A percentile compares a stretch with the other conserved stretches of the same genome.
Evolutionary conservation across 1,284 basidiomycete genomes (phyloP).

Genomic region (Boletellus deceptivus): DNA sequence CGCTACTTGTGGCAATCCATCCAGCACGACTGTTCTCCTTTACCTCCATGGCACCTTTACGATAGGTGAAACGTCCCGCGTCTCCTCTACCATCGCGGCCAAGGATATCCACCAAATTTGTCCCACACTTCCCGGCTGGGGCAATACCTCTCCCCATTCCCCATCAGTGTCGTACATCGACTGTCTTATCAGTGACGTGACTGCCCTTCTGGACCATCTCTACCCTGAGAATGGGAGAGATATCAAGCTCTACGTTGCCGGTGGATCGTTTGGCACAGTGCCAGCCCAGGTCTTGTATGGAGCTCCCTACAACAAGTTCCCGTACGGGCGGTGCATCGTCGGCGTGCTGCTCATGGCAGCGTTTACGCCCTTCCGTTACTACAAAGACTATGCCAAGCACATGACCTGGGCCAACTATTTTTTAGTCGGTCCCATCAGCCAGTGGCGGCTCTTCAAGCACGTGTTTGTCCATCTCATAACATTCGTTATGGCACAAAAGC

Average conservation of each 20-base stretch:
- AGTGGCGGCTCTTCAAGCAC: constrained; percentile 40
- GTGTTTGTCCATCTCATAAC: constrained; percentile 35
- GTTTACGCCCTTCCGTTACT: constrained; percentile 46
- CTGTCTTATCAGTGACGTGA: constrained; percentile 47
- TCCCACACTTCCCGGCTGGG: constrained; percentile 58
- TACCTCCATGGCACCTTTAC: constrained; percentile 54
- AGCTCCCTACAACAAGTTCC: constrained; percentile 48
- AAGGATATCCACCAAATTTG: constrained; percentile 45
- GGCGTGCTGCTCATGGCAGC: constrained; percentile 49
- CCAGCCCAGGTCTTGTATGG: constrained; percentile 58
- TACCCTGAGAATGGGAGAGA: constrained; percentile 40
- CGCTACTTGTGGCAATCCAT: constrained; percentile 44
- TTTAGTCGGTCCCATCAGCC: constrained; percentile 43
- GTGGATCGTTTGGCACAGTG: constrained; percentile 53
- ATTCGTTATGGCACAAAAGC: constrained; percentile 34
- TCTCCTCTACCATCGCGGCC: constrained; percentile 36
- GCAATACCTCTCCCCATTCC: constrained; percentile 45
- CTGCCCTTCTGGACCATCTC: constrained; percentile 47
- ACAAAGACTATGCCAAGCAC: constrained; percentile 42
- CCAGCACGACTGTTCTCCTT: constrained; percentile 47
- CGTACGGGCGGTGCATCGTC: constrained; percentile 44
- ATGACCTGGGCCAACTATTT: constrained; percentile 49
- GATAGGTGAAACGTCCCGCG: constrained; percentile 40
- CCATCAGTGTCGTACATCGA: constrained; percentile 38
- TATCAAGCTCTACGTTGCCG: constrained; percentile 49